Percentiles rank a stretch among this genome's conserved stretches.
phyloP scores from a whole-genome alignment of 2,329 filamentous ascomycete species.

The Trichoderma sp. region DNA sequence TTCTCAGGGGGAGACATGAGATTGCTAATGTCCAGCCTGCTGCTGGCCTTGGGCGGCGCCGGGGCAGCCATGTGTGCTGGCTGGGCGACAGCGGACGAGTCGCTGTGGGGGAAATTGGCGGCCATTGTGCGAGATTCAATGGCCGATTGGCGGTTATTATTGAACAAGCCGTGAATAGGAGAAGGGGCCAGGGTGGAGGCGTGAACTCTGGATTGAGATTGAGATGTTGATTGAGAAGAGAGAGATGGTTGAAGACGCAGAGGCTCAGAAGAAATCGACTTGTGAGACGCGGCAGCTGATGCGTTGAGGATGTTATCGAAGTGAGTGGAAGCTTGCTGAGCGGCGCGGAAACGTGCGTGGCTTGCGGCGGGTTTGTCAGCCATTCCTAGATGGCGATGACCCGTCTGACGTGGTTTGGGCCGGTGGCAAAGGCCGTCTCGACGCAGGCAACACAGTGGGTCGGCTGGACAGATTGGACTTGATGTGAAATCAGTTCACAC shows the following conservation, averaged over 20 bases:
- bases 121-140: slow-evolving; percentile 36
- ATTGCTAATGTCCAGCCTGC: slow-evolving; percentile 56
- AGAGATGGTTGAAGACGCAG: slow-evolving; percentile 23
- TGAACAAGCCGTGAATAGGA: slow-evolving; percentile 9
- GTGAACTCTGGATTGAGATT: neutral
- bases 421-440: slow-evolving; percentile 28
- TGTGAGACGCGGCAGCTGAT: slow-evolving; percentile 26
- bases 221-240: slow-evolving; percentile 2
- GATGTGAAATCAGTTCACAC: slow-evolving; percentile 20
- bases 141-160: slow-evolving; percentile 1
- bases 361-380: slow-evolving; percentile 45
- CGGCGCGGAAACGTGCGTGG: slow-evolving; percentile 26
- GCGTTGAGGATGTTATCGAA: slow-evolving; percentile 38
- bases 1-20: slow-evolving; percentile 66
- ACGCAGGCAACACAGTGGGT: slow-evolving; percentile 27
- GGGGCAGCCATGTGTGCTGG: slow-evolving; percentile 37
- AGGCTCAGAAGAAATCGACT: slow-evolving; percentile 29
- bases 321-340: slow-evolving; percentile 38
- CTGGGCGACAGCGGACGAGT: slow-evolving; percentile 30
- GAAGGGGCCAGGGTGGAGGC: slow-evolving; percentile 15
- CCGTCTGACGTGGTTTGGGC: slow-evolving; percentile 27
- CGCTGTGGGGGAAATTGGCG: slow-evolving; percentile 33
- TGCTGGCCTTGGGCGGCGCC: slow-evolving; percentile 36
- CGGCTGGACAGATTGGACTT: neutral
- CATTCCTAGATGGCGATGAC: slow-evolving; percentile 35